These are phyloP conservation scores for Aspergillus spinulosporus DNA, from an alignment of 2,329 filamentous ascomycete genomes.

Conservation along the genomic window DNA sequence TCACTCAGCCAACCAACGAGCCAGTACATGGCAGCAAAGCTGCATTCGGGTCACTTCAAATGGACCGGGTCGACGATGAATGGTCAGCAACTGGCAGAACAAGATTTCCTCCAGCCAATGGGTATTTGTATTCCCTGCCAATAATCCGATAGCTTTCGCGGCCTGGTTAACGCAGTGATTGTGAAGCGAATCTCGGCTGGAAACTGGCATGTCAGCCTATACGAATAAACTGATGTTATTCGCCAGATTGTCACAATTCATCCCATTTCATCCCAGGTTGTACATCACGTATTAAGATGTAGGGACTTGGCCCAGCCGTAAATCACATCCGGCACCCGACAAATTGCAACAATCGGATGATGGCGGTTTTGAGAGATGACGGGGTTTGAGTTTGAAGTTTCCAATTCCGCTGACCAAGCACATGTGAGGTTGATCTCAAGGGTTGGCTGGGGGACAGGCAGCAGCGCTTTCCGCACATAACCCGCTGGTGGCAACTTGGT, in stretches of 20 bases:
- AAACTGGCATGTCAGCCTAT: neutral
- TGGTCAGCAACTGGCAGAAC: neutral
- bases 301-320: neutral
- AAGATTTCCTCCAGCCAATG: neutral
- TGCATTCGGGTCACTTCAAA: constrained; percentile 5
- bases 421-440: constrained; percentile 8
- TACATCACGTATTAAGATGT: neutral
- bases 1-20: constrained; percentile 6
- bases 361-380: no score
- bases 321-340: neutral
- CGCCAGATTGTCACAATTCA: neutral
- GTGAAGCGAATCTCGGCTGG: neutral
- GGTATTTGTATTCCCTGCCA: neutral
- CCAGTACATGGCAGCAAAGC: neutral
- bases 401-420: neutral
- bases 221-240: neutral
- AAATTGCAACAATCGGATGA: no score
- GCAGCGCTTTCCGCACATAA: neutral
- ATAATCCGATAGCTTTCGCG: neutral
- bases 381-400: neutral
- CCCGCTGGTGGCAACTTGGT: constrained; percentile 1
- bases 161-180: neutral
- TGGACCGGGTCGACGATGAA: neutral
- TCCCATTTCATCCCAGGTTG: no score
- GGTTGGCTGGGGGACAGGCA: neutral